Conservation (phyloP, 805 yeast species). For the Candida palmyrensis region DNA sequence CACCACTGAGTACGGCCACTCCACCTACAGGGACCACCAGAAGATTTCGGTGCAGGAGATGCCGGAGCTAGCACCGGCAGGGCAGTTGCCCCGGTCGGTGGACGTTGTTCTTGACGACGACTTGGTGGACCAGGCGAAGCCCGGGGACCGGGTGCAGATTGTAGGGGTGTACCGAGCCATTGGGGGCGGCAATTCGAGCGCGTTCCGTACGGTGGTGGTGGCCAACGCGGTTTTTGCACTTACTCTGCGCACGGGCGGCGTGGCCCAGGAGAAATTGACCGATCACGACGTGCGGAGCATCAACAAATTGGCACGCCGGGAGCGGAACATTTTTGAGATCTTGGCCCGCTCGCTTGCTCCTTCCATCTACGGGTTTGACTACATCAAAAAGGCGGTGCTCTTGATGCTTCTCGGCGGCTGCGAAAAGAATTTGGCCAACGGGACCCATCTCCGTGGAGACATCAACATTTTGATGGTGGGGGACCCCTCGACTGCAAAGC, state of each 20-base stretch:
- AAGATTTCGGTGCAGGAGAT: constrained; percentile 91
- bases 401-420: constrained; percentile 91
- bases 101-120: constrained; percentile 95
- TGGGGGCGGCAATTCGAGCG: constrained; percentile 58
- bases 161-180: constrained; percentile 92
- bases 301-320: constrained; percentile 69
- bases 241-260: constrained; percentile 84
- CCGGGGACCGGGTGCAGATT: constrained; percentile 92
- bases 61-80: constrained; percentile 98
- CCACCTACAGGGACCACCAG: constrained; percentile 92
- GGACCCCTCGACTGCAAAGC: constrained; percentile 97
- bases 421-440: constrained; percentile 89
- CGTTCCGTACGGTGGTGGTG: constrained; percentile 77
- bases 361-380: constrained; percentile 88
- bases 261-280: constrained; percentile 61
- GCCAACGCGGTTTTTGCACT: constrained; percentile 88
- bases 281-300: constrained; percentile 84
- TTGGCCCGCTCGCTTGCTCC: constrained; percentile 90
- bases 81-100: constrained; percentile 89
- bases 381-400: constrained; percentile 85
- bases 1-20: constrained; percentile 86
- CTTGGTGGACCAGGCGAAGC: constrained; percentile 84
- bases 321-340: constrained; percentile 66
- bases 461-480: constrained; percentile 95
- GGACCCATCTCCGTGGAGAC: constrained; percentile 97